These are phyloP conservation scores for Spathaspora hagerdaliae DNA, from an alignment of 805 yeast genomes.

Conservation along the genomic window DNA sequence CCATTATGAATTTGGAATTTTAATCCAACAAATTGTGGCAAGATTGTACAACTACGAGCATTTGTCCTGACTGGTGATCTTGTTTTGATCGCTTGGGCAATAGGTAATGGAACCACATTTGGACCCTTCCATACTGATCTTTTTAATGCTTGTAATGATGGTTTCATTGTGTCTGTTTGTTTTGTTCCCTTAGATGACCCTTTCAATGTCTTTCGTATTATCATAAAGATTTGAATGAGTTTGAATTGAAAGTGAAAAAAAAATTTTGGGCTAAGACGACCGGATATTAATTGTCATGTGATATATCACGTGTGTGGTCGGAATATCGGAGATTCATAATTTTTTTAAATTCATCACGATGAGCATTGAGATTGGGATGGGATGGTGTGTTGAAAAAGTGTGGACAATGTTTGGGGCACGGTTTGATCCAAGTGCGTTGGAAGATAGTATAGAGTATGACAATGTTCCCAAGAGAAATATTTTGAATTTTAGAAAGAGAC, in stretches of 20 bases:
- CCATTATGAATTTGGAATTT: slow-evolving; percentile 96
- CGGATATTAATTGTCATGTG: not conserved
- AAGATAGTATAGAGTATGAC: not conserved
- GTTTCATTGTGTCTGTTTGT: slow-evolving; percentile 23
- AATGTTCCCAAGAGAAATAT: not conserved
- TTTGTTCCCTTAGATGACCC: not conserved
- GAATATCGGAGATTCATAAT: no score
- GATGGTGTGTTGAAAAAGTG: not conserved
- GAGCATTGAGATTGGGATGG: no score
- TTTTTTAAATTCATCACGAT: no score
- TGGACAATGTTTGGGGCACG: slow-evolving; percentile 58
- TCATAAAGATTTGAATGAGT: not conserved
- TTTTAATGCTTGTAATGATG: slow-evolving; percentile 25
- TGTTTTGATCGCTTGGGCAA: slow-evolving; percentile 74
- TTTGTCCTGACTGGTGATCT: slow-evolving; percentile 92
- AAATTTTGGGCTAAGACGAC: not conserved
- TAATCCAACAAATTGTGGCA: slow-evolving; percentile 94
- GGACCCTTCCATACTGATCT: slow-evolving; percentile 66
- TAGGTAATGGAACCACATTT: slow-evolving; percentile 90
- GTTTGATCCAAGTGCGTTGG: slow-evolving; percentile 46
- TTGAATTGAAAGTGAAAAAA: not conserved
- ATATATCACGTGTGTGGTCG: no score
- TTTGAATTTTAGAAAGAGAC: slow-evolving; percentile 5
- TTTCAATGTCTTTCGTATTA: not conserved
- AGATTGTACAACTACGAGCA: slow-evolving; percentile 89